phyloP scores from a whole-genome alignment of 2,329 filamentous ascomycete genomes.

The Neofusicoccum laricinum region DNA sequence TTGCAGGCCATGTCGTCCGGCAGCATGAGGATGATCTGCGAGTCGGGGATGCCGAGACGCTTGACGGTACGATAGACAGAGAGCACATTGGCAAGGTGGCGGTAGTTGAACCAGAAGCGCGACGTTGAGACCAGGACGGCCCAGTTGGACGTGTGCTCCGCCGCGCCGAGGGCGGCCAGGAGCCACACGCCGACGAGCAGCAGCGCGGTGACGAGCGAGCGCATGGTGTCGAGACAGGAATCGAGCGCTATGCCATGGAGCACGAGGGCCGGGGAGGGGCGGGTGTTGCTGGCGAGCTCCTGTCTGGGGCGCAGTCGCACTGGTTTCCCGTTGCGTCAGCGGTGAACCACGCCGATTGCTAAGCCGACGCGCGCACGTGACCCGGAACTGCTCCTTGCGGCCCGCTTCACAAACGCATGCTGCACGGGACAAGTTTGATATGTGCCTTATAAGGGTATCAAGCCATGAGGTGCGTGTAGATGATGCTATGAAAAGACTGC shows the following conservation, averaged over 20 bases:
- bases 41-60: slow-evolving; percentile 94
- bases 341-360: not conserved
- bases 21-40: slow-evolving; percentile 99
- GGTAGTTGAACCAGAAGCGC: slow-evolving; percentile 99
- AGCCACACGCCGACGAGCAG: not conserved
- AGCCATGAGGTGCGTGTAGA: not conserved
- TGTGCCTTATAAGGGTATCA: not conserved
- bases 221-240: not conserved
- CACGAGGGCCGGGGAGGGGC: not conserved
- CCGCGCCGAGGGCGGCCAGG: slow-evolving; percentile 24
- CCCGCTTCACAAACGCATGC: not conserved
- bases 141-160: slow-evolving; percentile 97
- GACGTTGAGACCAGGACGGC: slow-evolving; percentile 98
- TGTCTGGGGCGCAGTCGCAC: not conserved
- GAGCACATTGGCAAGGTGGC: slow-evolving; percentile 94
- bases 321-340: not conserved
- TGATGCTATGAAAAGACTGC: not conserved
- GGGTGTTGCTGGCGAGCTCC: not conserved
- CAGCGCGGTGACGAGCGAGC: not conserved
- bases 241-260: not conserved
- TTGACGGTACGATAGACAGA: slow-evolving; percentile 98
- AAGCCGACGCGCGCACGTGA: slow-evolving; percentile 4
- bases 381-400: not conserved
- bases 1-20: slow-evolving; percentile 99
- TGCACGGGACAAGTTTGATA: not conserved